Evolutionary conservation across 2,329 filamentous ascomycete genomes (phyloP), one percentile per base, ranked within the genome.

Genomic region (Fusarium sp.): DNA sequence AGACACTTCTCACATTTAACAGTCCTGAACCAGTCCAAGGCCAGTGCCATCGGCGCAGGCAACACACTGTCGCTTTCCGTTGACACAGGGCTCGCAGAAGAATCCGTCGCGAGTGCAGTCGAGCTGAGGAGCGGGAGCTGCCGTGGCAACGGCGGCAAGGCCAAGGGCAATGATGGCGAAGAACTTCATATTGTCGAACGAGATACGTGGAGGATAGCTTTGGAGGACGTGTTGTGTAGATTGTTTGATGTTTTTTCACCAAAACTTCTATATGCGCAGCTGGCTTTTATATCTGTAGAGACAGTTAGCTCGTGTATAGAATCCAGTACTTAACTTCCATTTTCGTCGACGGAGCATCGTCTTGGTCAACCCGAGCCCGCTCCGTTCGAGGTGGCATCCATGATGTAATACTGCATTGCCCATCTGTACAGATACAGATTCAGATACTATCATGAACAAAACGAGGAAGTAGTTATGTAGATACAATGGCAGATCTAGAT

Each of bases 21-120:
- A 62, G 29, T 62, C 20, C 6, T 14, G 59, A 3, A 27, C 20
- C 22, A 62, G 14, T n/a, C 59, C 38, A 18, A 62, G 18, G 11
- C 59, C 59, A 27, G 59, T 62, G 5, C 59, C 59, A 18, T 62
- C 59, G 8, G 59, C 11, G 27, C 59, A 62, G 16, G 59, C 59
- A 7, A 62, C 7, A 31, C 59, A 62, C 6, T 62, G 38, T 20
- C 18, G 59, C 27, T 47, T 47, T 29, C 59, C 59, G 10, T 62
- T 47, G 40, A 31, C 27, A 13, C 59, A 62, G 13, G 59, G 29
- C n/a, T 62, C 59, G 22, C 59, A 62, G 40, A 47, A 62, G 5
- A 6, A 62, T 18, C 58, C 58, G 16, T 61, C 58, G 4, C 27
- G 38, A 20, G 27, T 42, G 8, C 58, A 61, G 58, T 29, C 42